Evolutionary conservation across 257 asterid species (phyloP).

Genomic region (Catharanthus roseus): DNA sequence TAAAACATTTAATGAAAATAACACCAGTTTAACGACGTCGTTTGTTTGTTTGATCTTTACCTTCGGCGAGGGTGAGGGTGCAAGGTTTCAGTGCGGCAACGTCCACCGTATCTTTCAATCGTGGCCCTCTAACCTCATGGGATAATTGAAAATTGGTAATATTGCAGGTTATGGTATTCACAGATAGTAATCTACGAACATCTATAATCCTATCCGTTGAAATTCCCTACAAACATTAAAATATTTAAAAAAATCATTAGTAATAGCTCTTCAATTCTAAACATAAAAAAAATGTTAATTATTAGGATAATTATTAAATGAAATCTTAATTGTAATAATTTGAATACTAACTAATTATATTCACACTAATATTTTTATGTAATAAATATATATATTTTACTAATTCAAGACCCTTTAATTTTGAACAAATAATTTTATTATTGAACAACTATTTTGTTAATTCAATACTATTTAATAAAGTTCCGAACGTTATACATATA

Average conservation of each 20-base stretch:
- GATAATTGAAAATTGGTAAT: slow-evolving; percentile 64
- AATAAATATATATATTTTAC: too few relatives aligned
- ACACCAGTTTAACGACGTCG: slow-evolving; percentile 18
- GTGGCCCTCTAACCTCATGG: slow-evolving; percentile 94
- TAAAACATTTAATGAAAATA: not conserved
- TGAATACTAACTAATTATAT: too few relatives aligned
- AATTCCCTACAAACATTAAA: slow-evolving; percentile 48
- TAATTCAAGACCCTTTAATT: too few relatives aligned
- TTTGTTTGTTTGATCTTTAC: slow-evolving; percentile 25
- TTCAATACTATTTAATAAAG: too few relatives aligned
- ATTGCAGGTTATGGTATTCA: slow-evolving; percentile 48
- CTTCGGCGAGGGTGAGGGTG: slow-evolving; percentile 78
- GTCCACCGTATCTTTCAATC: slow-evolving; percentile 83
- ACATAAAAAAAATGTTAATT: too few relatives aligned
- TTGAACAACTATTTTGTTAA: too few relatives aligned
- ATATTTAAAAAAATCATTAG: not conserved
- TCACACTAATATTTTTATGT: too few relatives aligned
- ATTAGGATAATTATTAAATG: too few relatives aligned
- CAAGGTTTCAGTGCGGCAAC: slow-evolving; percentile 91
- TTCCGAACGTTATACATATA: too few relatives aligned
- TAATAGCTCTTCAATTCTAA: too few relatives aligned
- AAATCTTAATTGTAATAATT: too few relatives aligned
- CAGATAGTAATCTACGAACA: slow-evolving; percentile 55
- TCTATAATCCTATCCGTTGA: slow-evolving; percentile 76
- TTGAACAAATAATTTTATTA: too few relatives aligned